Conservation (phyloP, 306 rosid genomes). For the Astragalus glycyphyllos region DNA sequence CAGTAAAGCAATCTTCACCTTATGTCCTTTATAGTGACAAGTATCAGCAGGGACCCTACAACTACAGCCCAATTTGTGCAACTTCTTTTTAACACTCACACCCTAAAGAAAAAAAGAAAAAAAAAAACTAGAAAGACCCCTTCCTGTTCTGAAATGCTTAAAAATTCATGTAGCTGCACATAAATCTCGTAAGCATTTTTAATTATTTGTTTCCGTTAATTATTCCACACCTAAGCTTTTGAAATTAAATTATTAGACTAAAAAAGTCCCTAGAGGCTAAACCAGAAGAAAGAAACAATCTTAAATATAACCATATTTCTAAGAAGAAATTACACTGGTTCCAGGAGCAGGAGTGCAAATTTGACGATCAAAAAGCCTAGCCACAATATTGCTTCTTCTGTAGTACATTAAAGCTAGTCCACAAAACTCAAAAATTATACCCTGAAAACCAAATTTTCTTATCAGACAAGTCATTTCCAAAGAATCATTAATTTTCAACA, state of each 20-base stretch:
- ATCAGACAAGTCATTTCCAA: slow-evolving; percentile 10
- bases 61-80: slow-evolving; percentile 4
- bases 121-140: not conserved
- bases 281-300: not conserved
- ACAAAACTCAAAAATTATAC: slow-evolving; percentile 39
- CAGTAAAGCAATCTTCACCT: slow-evolving; percentile 34
- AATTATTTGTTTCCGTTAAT: slow-evolving; percentile 1
- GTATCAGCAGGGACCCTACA: slow-evolving; percentile 16
- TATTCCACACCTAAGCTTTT: slow-evolving; percentile 1
- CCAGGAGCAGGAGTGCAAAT: slow-evolving; percentile 85
- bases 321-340: slow-evolving; percentile 65
- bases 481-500: slow-evolving; percentile 5
- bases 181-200: slow-evolving; percentile 8
- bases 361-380: slow-evolving; percentile 92
- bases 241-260: not conserved
- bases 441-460: slow-evolving; percentile 31
- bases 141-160: slow-evolving; percentile 16
- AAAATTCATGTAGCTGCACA: slow-evolving; percentile 22
- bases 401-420: slow-evolving; percentile 63
- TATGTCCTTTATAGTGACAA: slow-evolving; percentile 2
- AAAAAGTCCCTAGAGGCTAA: not conserved
- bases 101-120: not conserved
- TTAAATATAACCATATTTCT: not conserved
- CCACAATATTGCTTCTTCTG: slow-evolving; percentile 76
- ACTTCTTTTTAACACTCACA: not conserved